Conservation (phyloP, 345 rosid genomes). For the Aquilaria sinensis region DNA sequence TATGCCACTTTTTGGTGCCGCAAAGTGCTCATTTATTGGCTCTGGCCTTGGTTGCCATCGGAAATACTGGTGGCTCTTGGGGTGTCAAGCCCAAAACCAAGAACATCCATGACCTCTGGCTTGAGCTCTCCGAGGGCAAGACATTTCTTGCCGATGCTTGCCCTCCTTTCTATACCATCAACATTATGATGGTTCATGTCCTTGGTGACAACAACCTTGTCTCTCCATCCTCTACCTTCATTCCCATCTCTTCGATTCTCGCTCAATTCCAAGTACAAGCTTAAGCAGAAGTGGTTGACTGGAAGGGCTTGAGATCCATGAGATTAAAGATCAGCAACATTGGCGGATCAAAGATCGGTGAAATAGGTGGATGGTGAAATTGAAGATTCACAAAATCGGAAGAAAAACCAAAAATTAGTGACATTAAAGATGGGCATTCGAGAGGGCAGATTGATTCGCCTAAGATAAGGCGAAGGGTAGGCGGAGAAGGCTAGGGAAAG, state of each 20-base stretch:
- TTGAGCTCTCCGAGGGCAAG: slow-evolving; percentile 83
- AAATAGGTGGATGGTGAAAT: too few relatives aligned
- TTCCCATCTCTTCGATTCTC: slow-evolving; percentile 48
- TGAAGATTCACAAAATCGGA: too few relatives aligned
- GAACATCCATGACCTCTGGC: slow-evolving; percentile 96
- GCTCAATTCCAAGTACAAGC: not conserved
- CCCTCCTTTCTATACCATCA: slow-evolving; percentile 75
- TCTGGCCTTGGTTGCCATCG: slow-evolving; percentile 68
- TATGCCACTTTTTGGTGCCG: slow-evolving; percentile 50
- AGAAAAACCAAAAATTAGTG: too few relatives aligned
- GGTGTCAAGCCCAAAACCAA: slow-evolving; percentile 92
- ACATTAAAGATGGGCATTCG: too few relatives aligned
- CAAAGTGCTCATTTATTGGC: slow-evolving; percentile 93
- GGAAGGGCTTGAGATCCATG: too few relatives aligned
- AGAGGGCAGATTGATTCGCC: too few relatives aligned
- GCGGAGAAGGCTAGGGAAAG: too few relatives aligned
- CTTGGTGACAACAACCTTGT: slow-evolving; percentile 31
- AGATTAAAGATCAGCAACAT: too few relatives aligned
- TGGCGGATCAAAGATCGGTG: too few relatives aligned
- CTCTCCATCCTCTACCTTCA: too few relatives aligned
- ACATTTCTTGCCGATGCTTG: slow-evolving; percentile 55
- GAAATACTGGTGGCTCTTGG: slow-evolving; percentile 71
- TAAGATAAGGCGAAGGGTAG: too few relatives aligned
- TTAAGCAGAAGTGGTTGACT: too few relatives aligned
- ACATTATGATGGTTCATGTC: slow-evolving; percentile 57